Base-by-base conservation (phyloP, 768 basidiomycete species). In the Kondoa malvinella region DNA sequence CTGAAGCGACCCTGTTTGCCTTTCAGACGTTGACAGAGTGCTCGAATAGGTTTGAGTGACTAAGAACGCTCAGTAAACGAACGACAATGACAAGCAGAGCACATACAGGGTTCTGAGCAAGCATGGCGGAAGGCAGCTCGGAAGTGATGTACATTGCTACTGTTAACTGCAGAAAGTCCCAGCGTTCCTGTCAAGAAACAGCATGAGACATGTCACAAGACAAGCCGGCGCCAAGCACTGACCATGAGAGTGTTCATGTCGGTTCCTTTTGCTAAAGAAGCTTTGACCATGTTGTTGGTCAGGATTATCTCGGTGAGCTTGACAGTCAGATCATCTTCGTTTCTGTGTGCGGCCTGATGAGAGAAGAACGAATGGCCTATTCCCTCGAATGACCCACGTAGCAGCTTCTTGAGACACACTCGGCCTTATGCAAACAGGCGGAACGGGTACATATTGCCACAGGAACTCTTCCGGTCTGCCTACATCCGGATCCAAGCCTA, bases 141-240 rank as follows among this genome's bases (percentile, higher is more conserved):
- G 94, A 94, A 79, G 97, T 97, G 80, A 99, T 87, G 77, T 97
- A 99, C 83, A 97, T 87, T 0, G 95, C 95, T 29, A 97, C 89
- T 17, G 87, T 87, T 62, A 92, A 82, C 74, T 95, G 91, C 0
- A 99, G 81, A 71, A 94, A 91, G 73, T 97, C 95, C 95, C 95
- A 99, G 83, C 94, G 86, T 83, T 92, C 92, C 90, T 92, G 69
- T 56, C 0, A 56, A 58, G 31, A 15, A 3, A 26, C 2, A n/a
- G 17, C 3, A 32, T 34, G 33, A 8, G 26, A 32, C 0, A 4
- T 59, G 40, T 34, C n/a, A 4, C 1, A n/a, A 67, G 27, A 1
- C 8, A 57, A 64, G 26, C 3, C 17, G 15, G n/a, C n/a, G 21
- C 0, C 1, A 57, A 30, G 29, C 25, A 70, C 74, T 29, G 67